A percentile compares a stretch with the other conserved stretches of the same genome.
phyloP scores from a whole-genome alignment of 1,284 basidiomycete species.

The Melampsora americana region DNA sequence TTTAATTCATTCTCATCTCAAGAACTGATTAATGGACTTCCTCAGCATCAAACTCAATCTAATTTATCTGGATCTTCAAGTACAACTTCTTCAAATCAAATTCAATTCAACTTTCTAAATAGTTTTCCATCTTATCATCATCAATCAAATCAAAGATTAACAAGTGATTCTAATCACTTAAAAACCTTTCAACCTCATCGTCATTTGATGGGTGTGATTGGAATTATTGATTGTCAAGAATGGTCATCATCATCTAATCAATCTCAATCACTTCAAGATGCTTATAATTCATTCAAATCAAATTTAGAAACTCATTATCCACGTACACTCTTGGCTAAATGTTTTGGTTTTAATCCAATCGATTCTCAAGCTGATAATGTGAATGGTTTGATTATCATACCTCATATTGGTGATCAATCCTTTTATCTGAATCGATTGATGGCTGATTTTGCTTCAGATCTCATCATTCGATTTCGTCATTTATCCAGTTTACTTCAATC shows the following conservation, averaged over 20 bases:
- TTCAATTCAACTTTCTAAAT: slow-evolving; percentile 28
- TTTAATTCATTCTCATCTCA: slow-evolving; percentile 20
- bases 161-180: slow-evolving; percentile 1
- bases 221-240: slow-evolving; percentile 30
- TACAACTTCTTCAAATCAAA: slow-evolving; percentile 9
- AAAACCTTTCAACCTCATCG: slow-evolving; percentile 28
- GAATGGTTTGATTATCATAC: slow-evolving; percentile 24
- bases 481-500: slow-evolving; percentile 32
- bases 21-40: slow-evolving; percentile 11
- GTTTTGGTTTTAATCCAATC: slow-evolving; percentile 30
- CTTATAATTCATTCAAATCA: slow-evolving; percentile 23
- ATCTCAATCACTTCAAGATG: slow-evolving; percentile 7
- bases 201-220: slow-evolving; percentile 35
- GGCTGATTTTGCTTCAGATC: slow-evolving; percentile 31
- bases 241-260: slow-evolving; percentile 17
- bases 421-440: slow-evolving; percentile 27
- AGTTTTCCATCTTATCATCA: slow-evolving; percentile 10
- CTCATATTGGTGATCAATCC: slow-evolving; percentile 36
- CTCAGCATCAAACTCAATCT: not conserved
- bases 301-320: slow-evolving; percentile 30
- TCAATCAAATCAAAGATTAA: not conserved
- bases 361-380: slow-evolving; percentile 29
- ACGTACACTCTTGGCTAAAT: slow-evolving; percentile 26
- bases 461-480: slow-evolving; percentile 15
- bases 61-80: not conserved